These are phyloP conservation scores for Xylaria sp. DNA, from an alignment of 2,329 filamentous ascomycete genomes.

Conservation along the genomic window DNA sequence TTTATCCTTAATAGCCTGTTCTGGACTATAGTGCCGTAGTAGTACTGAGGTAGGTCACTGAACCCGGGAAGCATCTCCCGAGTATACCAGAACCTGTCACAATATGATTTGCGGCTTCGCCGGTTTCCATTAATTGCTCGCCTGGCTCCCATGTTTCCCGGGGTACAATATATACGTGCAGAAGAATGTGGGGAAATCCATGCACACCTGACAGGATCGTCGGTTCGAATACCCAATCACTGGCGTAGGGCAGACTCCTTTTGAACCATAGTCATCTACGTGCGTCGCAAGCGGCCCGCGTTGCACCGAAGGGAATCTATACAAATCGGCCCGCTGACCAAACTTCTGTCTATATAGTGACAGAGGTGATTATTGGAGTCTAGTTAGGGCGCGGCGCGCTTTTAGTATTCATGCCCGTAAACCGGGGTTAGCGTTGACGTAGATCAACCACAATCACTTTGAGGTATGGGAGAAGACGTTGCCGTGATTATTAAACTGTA, in stretches of 20 bases:
- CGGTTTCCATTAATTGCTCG: neutral
- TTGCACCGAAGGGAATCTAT: constrained; percentile 13
- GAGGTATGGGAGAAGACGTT: neutral
- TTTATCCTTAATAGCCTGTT: constrained; percentile 39
- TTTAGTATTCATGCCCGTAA: too few relatives aligned
- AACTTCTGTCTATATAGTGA: neutral
- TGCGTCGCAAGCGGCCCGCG: constrained; percentile 6
- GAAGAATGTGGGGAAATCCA: constrained; percentile 23
- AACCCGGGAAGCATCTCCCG: constrained; percentile 17
- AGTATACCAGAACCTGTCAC: neutral
- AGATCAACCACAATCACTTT: neutral
- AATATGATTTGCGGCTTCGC: constrained; percentile 4
- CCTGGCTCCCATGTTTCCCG: neutral
- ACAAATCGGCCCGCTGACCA: constrained; percentile 18
- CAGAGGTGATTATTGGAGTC: neutral
- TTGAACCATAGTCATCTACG: constrained; percentile 8
- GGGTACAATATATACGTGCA: constrained; percentile 17
- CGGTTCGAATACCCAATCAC: constrained; percentile 11
- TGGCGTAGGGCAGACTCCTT: neutral
- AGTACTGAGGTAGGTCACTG: constrained; percentile 19
- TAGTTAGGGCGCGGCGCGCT: too few relatives aligned
- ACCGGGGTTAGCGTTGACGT: neutral
- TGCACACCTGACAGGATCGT: constrained; percentile 20
- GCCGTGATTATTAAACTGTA: neutral
- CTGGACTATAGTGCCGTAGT: constrained; percentile 14